A percentile compares a stretch with the other conserved stretches of the same genome.
These are phyloP conservation scores for Arctium minus DNA, from an alignment of 129 eudicot species.

Conservation along the genomic window DNA sequence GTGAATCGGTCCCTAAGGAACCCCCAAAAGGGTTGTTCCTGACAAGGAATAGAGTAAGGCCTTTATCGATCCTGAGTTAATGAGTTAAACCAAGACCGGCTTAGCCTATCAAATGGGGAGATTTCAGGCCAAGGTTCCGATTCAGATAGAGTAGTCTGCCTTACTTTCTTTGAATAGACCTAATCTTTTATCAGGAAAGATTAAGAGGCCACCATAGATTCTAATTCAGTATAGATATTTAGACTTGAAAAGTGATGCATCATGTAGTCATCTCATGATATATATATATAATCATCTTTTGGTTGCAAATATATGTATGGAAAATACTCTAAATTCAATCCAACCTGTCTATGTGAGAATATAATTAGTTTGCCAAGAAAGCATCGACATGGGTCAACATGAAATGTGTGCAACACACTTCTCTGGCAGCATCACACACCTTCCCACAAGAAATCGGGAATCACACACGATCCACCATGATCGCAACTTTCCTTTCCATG, in stretches of 20 bases:
- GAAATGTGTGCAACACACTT: constrained; percentile 34
- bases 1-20: too few species aligned
- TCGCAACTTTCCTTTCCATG: constrained; percentile 4
- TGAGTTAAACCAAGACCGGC: too few species aligned
- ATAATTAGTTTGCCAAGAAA: constrained; percentile 20
- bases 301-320: neutral
- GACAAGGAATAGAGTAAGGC: too few species aligned
- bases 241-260: neutral
- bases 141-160: too few species aligned
- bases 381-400: constrained; percentile 28
- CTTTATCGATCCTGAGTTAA: too few species aligned
- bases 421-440: constrained; percentile 21
- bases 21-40: too few species aligned
- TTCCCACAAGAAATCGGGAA: constrained; percentile 5
- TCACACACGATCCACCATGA: constrained; percentile 19
- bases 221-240: neutral
- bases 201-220: neutral
- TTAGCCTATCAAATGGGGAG: too few species aligned
- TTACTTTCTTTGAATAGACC: too few species aligned
- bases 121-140: too few species aligned
- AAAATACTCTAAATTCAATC: neutral
- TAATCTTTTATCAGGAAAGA: too few species aligned
- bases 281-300: constrained; percentile 6
- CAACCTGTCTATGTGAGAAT: constrained; percentile 8
- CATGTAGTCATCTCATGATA: constrained; percentile 12